Evolutionary conservation across 805 yeast genomes (phyloP).

Genomic region (Yarrowia osloensis): DNA sequence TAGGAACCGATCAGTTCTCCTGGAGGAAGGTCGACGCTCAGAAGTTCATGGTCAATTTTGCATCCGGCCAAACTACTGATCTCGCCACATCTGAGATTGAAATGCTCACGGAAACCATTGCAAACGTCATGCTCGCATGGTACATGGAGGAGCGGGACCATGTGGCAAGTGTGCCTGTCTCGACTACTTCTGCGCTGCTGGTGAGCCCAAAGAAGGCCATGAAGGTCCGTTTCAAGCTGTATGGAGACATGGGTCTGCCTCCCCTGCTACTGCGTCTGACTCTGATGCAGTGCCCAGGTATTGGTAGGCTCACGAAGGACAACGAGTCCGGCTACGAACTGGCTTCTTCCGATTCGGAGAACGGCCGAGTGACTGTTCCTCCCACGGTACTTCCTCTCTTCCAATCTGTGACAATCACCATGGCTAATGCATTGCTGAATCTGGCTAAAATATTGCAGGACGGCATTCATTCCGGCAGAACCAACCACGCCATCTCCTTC

Average conservation of each 20-base stretch:
- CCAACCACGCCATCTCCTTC: constrained; percentile 27
- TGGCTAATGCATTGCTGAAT: constrained; percentile 40
- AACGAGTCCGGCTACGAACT: neutral
- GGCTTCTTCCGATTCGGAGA: neutral
- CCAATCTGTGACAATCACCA: constrained; percentile 1
- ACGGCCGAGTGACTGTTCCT: constrained; percentile 10
- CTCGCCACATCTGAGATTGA: neutral
- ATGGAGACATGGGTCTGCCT: constrained; percentile 24
- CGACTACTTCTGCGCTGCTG: neutral
- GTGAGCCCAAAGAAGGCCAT: constrained; percentile 20
- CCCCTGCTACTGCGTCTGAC: constrained; percentile 7
- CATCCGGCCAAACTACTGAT: neutral
- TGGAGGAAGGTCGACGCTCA: neutral
- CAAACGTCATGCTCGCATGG: constrained; percentile 14
- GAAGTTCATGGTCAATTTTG: neutral
- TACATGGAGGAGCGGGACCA: constrained; percentile 13
- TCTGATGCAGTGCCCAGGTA: neutral
- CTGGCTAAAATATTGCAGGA: constrained; percentile 43
- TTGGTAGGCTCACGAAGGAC: neutral
- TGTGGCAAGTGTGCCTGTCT: neutral
- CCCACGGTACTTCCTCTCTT: neutral
- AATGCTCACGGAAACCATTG: neutral
- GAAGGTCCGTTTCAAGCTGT: constrained; percentile 12
- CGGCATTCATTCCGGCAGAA: constrained; percentile 35
- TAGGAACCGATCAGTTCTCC: neutral